Evolutionary conservation across 2,329 filamentous ascomycete genomes (phyloP).

Genomic region (Magnaporthiopsis incrustans): DNA sequence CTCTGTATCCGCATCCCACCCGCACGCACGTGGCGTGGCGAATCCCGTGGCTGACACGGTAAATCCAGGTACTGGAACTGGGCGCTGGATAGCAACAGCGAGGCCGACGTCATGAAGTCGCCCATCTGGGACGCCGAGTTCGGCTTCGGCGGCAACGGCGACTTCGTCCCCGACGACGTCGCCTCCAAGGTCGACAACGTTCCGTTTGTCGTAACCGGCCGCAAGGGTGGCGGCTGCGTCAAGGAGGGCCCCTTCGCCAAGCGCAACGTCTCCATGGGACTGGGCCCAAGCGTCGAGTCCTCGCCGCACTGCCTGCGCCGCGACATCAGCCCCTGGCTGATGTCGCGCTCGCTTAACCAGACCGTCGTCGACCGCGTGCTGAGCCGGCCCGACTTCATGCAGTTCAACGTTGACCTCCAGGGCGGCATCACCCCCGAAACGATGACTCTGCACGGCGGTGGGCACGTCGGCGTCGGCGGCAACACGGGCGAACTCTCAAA

Average conservation of each 20-base stretch:
- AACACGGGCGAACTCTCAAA: slow-evolving; percentile 1
- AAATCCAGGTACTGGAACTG: slow-evolving; percentile 1
- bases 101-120: neutral
- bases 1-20: neutral
- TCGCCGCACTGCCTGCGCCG: slow-evolving; percentile 4
- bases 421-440: neutral
- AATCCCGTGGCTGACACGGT: neutral
- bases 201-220: neutral
- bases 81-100: slow-evolving; percentile 2
- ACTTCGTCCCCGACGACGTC: slow-evolving; percentile 1
- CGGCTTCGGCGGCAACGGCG: slow-evolving; percentile 6
- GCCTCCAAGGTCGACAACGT: neutral
- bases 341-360: neutral
- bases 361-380: neutral
- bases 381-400: neutral
- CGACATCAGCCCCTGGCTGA: neutral
- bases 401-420: slow-evolving; percentile 1
- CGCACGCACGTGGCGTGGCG: neutral
- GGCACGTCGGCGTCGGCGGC: slow-evolving; percentile 4
- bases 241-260: slow-evolving; percentile 4
- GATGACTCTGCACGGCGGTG: neutral
- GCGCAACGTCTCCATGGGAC: slow-evolving; percentile 2
- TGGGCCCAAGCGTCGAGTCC: neutral
- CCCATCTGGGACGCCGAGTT: neutral
- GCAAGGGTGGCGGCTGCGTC: slow-evolving; percentile 4